Evolutionary conservation across 2,329 filamentous ascomycete species (phyloP), one percentile per base, ranked within the genome.

Genomic region (Colletotrichum filicis): DNA sequence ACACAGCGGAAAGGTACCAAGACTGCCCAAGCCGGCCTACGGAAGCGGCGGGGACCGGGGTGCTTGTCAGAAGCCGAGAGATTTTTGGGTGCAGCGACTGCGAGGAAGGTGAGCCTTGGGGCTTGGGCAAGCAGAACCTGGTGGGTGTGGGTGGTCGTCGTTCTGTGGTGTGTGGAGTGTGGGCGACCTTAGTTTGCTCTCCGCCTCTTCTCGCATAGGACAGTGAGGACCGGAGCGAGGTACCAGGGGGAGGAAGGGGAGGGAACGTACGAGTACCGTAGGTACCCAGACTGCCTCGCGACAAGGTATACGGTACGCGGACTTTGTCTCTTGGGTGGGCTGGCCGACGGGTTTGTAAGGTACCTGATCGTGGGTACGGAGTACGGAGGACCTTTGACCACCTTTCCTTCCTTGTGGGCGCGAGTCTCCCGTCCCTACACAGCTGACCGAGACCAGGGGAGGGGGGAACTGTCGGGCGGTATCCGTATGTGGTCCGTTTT

Each of bases 41-140:
- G 71, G 71, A 73, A 73, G 71, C 66, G 66, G 71, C 71, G 71
- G 71, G 71, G 71, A 73, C 71, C 71, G 61, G 71, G 71, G 71
- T 73, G 71, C 66, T 73, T 73, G 71, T 73, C 71, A 73, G 66
- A 73, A 67, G 56, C 66, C 71, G 67, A 73, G 59, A 53, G 59
- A 68, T 55, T 60, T 60, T 55, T 70, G 57, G 53, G 53, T 37
- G 63, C 57, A 52, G 64, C 52, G 63, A 28, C 35, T 22, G n/a
- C 22, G 42, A 37, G n/a, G n/a, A 32, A 46, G 3, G 22, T 35
- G n/a, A 16, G 6, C 37, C 37, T 42, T 42, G n/a, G 26, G 46
- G 14, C 37, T 42, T 42, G 37, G 16, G 37, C 37, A 42, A 42
- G 37, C 16, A 16, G 16, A 16, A 42, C 37, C 37, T 42, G 16